A percentile compares a stretch with the other conserved stretches of the same genome.
Conservation (phyloP, 768 basidiomycete genomes). For the Boletus reticuloceps region DNA sequence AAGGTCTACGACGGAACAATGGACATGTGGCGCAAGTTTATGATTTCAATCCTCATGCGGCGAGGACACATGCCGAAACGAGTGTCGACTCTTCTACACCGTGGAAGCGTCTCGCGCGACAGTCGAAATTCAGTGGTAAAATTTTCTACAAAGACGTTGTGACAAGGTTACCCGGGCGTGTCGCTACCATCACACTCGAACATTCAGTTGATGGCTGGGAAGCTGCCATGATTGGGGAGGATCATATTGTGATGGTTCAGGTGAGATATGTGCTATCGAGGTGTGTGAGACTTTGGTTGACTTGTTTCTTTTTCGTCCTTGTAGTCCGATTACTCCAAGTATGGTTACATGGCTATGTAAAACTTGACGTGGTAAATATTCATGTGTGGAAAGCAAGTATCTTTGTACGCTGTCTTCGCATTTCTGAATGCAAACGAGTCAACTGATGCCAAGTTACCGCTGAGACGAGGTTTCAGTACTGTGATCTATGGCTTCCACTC, state of each 20-base stretch:
- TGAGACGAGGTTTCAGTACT: too few species aligned
- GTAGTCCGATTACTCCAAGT: constrained; percentile 13
- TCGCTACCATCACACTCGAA: constrained; percentile 13
- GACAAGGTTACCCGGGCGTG: constrained; percentile 30
- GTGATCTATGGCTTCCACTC: too few species aligned
- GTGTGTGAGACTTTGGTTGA: background rate
- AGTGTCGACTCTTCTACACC: constrained; percentile 2
- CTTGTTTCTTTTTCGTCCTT: background rate
- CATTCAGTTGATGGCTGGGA: constrained; percentile 22
- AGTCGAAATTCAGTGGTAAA: constrained; percentile 3
- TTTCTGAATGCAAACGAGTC: too few species aligned
- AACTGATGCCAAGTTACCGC: too few species aligned
- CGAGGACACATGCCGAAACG: constrained; percentile 12
- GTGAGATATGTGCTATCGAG: constrained; percentile 11
- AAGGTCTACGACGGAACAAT: constrained; percentile 19
- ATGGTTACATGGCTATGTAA: constrained; percentile 30
- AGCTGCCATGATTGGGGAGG: constrained; percentile 36
- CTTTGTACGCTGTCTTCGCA: too few species aligned
- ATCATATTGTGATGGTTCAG: constrained; percentile 34
- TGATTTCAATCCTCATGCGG: constrained; percentile 33
- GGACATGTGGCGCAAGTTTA: constrained; percentile 23
- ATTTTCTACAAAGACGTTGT: constrained; percentile 21
- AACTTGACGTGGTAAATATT: background rate
- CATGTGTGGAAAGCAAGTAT: background rate
- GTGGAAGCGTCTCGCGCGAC: constrained; percentile 18